Percentiles rank a stretch among this genome's conserved stretches.
phyloP scores from a whole-genome alignment of 164 flowering plant genomes.

The Vitis cinerea region DNA sequence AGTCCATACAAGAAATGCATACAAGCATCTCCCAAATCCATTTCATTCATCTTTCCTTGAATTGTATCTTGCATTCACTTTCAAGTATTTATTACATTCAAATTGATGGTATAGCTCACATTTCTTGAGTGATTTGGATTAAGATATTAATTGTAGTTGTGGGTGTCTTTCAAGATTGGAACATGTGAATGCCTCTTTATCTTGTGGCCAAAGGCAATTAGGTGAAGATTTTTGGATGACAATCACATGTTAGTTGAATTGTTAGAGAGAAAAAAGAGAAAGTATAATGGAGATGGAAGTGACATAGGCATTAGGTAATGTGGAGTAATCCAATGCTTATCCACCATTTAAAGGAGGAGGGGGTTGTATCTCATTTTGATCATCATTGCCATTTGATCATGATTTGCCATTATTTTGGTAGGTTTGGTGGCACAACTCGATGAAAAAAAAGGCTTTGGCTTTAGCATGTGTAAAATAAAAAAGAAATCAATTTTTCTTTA shows the following conservation, averaged over 20 bases:
- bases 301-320: background rate
- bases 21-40: background rate
- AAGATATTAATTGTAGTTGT: background rate
- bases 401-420: too few relatives aligned
- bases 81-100: background rate
- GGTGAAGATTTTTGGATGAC: constrained; percentile 8
- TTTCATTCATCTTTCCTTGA: background rate
- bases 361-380: background rate
- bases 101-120: background rate
- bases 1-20: background rate
- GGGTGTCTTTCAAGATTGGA: constrained; percentile 5
- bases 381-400: background rate
- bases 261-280: background rate
- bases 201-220: constrained; percentile 11
- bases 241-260: constrained; percentile 9
- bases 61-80: background rate
- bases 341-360: background rate
- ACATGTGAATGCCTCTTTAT: constrained; percentile 9
- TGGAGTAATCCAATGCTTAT: background rate
- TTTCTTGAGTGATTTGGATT: background rate
- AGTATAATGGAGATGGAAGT: background rate
- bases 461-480: too few relatives aligned
- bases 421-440: background rate
- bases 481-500: too few relatives aligned
- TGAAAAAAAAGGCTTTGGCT: background rate